phyloP scores from a whole-genome alignment of 2,329 filamentous ascomycete species.

The Xylaria sp. region DNA sequence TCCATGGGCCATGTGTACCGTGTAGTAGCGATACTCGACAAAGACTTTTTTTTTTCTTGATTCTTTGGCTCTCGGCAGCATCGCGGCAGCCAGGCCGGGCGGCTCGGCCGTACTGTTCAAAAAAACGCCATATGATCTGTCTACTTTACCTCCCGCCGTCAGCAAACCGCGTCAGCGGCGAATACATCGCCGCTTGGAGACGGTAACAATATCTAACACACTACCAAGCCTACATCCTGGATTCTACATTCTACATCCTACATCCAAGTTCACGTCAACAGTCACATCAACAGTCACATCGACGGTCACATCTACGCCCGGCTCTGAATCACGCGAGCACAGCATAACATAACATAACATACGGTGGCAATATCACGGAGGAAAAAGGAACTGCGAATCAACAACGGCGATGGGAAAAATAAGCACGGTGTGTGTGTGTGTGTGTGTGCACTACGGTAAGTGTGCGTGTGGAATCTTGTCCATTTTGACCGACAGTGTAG shows the following conservation, averaged over 20 bases:
- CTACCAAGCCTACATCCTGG: too few relatives aligned
- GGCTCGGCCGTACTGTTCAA: neutral
- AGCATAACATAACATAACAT: too few relatives aligned
- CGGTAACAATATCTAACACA: neutral
- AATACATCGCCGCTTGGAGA: neutral
- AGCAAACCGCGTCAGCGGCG: neutral
- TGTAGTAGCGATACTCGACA: neutral
- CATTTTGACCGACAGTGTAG: slow-evolving; percentile 28
- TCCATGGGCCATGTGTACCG: neutral
- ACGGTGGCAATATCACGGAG: neutral
- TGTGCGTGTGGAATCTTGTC: slow-evolving; percentile 15
- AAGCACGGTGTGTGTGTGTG: too few relatives aligned
- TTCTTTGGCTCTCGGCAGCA: neutral
- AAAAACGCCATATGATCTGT: neutral
- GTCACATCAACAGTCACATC: too few relatives aligned
- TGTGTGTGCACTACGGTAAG: slow-evolving; percentile 10
- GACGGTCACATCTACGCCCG: neutral
- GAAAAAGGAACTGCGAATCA: neutral
- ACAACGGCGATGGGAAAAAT: too few relatives aligned
- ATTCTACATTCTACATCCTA: too few relatives aligned
- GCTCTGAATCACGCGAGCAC: neutral
- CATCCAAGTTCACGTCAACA: too few relatives aligned
- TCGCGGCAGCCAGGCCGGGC: neutral
- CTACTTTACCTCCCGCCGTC: neutral
- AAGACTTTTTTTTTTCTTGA: neutral